Conservation (phyloP, 352 stramenopile genomes). For the Phytopythium kandeliae region DNA sequence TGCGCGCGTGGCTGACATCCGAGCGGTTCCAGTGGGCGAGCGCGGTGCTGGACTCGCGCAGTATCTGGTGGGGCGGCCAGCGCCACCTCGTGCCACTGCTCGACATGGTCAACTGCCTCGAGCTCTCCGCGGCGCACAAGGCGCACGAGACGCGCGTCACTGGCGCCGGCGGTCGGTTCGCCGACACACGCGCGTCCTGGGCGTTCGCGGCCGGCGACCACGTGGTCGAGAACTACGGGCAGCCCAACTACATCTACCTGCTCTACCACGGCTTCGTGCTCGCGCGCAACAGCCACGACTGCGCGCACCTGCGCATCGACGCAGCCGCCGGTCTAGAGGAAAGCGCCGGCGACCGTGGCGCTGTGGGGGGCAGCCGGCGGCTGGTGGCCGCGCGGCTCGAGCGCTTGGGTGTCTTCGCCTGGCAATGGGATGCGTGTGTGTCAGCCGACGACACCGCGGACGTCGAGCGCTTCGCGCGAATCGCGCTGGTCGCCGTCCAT, state of each 20-base stretch:
- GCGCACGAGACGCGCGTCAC: conserved; percentile 48
- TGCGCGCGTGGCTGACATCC: conserved; percentile 42
- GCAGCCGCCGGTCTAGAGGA: conserved; percentile 4
- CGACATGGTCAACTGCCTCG: conserved; percentile 92
- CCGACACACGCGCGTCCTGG: conserved; percentile 71
- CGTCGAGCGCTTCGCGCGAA: background rate
- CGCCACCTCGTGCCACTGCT: conserved; percentile 91
- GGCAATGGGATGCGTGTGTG: conserved; percentile 4
- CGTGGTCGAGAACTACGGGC: conserved; percentile 92
- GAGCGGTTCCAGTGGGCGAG: conserved; percentile 75
- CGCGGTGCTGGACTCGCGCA: conserved; percentile 86
- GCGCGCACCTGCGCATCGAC: conserved; percentile 55
- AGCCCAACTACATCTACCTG: conserved; percentile 93
- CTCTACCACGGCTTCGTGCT: conserved; percentile 91
- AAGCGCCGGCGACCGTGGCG: background rate
- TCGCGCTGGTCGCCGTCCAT: background rate
- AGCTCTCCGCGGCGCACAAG: conserved; percentile 26
- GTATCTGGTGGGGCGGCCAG: conserved; percentile 91
- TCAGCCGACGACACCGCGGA: background rate
- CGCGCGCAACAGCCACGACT: conserved; percentile 76
- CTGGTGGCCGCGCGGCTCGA: conserved; percentile 4
- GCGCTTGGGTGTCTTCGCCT: conserved; percentile 3
- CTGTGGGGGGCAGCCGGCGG: too few relatives aligned
- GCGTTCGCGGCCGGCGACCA: conserved; percentile 56
- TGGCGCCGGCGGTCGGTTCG: conserved; percentile 17